These are phyloP conservation scores for Saccharomycopsis babjevae DNA, from an alignment of 805 yeast species.

Conservation along the genomic window DNA sequence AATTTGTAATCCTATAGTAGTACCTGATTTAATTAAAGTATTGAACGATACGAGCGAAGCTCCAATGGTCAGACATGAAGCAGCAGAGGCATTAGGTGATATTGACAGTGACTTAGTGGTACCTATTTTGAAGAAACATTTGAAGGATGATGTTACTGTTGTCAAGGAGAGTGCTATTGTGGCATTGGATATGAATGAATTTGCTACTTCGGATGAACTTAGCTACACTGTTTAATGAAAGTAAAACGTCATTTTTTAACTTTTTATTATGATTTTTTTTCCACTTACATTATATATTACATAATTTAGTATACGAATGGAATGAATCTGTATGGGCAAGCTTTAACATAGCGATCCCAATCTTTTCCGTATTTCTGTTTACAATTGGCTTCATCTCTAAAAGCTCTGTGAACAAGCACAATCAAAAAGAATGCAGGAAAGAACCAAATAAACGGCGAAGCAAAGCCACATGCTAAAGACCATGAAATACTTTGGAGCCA, in stretches of 20 bases:
- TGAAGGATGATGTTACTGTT: slow-evolving; percentile 75
- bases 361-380: slow-evolving; percentile 83
- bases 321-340: slow-evolving; percentile 86
- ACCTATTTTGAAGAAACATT: slow-evolving; percentile 72
- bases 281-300: neutral
- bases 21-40: slow-evolving; percentile 77
- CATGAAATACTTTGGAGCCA: slow-evolving; percentile 79
- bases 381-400: slow-evolving; percentile 81
- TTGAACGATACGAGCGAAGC: slow-evolving; percentile 73
- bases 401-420: slow-evolving; percentile 81
- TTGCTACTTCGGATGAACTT: slow-evolving; percentile 10
- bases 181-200: slow-evolving; percentile 94
- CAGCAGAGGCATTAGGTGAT: slow-evolving; percentile 96
- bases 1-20: slow-evolving; percentile 84
- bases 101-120: slow-evolving; percentile 94
- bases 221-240: slow-evolving; percentile 9
- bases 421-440: slow-evolving; percentile 85
- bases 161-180: slow-evolving; percentile 96
- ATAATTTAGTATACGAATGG: slow-evolving; percentile 61
- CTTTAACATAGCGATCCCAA: slow-evolving; percentile 78
- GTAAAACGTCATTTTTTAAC: neutral
- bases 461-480: slow-evolving; percentile 86
- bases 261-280: neutral
- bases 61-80: slow-evolving; percentile 99
- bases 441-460: slow-evolving; percentile 90